These are phyloP conservation scores for Trichophyton equinum DNA, from an alignment of 2,329 filamentous ascomycete species.

Conservation along the genomic window DNA sequence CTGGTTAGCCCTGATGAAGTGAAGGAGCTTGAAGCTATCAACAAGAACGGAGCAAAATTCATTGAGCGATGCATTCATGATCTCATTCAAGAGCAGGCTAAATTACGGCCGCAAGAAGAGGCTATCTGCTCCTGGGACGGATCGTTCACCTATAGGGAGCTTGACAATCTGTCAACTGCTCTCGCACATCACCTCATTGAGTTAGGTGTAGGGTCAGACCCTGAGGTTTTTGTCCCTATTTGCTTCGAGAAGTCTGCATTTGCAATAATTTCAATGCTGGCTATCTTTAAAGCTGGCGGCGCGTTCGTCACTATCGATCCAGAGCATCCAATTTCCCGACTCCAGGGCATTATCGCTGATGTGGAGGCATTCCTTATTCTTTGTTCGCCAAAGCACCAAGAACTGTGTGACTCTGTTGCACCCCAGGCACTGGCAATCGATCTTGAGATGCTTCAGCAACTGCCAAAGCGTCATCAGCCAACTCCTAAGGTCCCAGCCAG, in stretches of 20 bases:
- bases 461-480: slow-evolving; percentile 9
- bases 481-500: slow-evolving; percentile 8
- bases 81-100: slow-evolving; percentile 12
- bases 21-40: slow-evolving; percentile 6
- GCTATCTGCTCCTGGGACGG: slow-evolving; percentile 22
- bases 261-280: slow-evolving; percentile 43
- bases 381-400: slow-evolving; percentile 10
- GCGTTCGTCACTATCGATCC: slow-evolving; percentile 23
- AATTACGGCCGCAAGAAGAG: slow-evolving; percentile 9
- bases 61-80: slow-evolving; percentile 15
- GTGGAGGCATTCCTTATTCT: slow-evolving; percentile 15
- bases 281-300: slow-evolving; percentile 22
- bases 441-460: slow-evolving; percentile 6
- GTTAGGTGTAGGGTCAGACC: slow-evolving; percentile 37
- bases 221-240: slow-evolving; percentile 53
- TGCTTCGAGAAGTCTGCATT: slow-evolving; percentile 63
- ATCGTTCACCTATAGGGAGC: slow-evolving; percentile 47
- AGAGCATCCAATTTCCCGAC: slow-evolving; percentile 19
- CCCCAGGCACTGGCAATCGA: slow-evolving; percentile 8
- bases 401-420: slow-evolving; percentile 6
- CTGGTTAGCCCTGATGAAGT: slow-evolving; percentile 7
- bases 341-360: slow-evolving; percentile 16
- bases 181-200: slow-evolving; percentile 47
- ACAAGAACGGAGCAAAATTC: slow-evolving; percentile 13
- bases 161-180: slow-evolving; percentile 53